Evolutionary conservation across 2,329 filamentous ascomycete genomes (phyloP), one percentile per base, ranked within the genome.

Genomic region (Colletotrichum liriopes): DNA sequence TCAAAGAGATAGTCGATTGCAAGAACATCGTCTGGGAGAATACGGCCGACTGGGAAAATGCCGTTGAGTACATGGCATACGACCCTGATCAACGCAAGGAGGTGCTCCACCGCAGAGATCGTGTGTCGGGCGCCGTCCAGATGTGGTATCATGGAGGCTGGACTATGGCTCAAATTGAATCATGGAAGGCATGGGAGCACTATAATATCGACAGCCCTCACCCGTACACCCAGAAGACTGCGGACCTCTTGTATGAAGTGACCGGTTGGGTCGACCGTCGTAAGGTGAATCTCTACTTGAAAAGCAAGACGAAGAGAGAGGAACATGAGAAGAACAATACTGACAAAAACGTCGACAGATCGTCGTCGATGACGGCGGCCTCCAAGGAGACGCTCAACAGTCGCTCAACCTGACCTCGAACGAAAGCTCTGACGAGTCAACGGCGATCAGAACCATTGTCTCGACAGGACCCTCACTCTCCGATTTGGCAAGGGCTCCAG

Each of bases 251-350:
- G 45, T 79, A 77, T n/a, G 29, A n/a, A 5, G 65, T 66, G 23
- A 69, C 54, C 1, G 75, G 71, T 8, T 39, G 64, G 23, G 49
- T 76, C 43, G 77, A 81, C 20, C 32, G 76, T 2, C 74, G 77
- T n/a, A 77, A 69, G 3, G 75, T 76, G 73, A 77, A 78, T 32
- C 54, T 67, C 1, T 81, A 81, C 51, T 74, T 74, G 41, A 70
- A 55, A 7, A 70, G 45, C 70, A 70, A 72, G 58, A 5, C 41
- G 16, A 29, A 39, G 29, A 58, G 49, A 47, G 12, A 26, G 12
- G 18, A 60, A 8, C 3, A 29, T 11, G 16, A 37, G n/a, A 29
- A 58, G 16, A 37, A n/a, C 6, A 35, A 12, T 37, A 59, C 70
- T 72, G 39, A 72, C 59, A 26, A 60, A 5, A 18, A 32, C 18